These are phyloP conservation scores for Singerocomus inundabilis DNA, from an alignment of 1,284 basidiomycete genomes.

Conservation along the genomic window DNA sequence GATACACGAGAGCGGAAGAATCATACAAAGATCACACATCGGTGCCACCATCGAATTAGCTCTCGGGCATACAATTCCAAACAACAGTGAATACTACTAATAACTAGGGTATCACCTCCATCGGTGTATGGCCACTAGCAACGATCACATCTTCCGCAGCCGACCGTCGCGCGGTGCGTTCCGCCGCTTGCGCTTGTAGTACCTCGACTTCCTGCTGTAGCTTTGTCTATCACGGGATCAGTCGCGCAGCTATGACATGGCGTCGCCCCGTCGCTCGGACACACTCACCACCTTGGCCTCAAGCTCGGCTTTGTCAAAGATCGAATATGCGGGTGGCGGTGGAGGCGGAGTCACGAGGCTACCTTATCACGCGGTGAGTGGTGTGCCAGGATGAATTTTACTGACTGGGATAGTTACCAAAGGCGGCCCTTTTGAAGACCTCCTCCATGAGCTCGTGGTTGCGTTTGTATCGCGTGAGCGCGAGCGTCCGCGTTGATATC, in stretches of 20 bases:
- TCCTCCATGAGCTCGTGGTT: slow-evolving; percentile 83
- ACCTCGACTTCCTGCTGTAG: slow-evolving; percentile 29
- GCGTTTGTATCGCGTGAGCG: slow-evolving; percentile 66
- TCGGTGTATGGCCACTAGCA: slow-evolving; percentile 33
- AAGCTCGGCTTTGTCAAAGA: slow-evolving; percentile 59
- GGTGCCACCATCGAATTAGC: neutral
- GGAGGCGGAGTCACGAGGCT: slow-evolving; percentile 42
- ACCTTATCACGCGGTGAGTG: slow-evolving; percentile 36
- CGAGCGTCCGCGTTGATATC: slow-evolving; percentile 69
- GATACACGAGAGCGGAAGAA: neutral
- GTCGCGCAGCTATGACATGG: neutral
- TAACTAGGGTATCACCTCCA: slow-evolving; percentile 29
- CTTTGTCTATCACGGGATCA: slow-evolving; percentile 22
- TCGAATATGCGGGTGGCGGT: slow-evolving; percentile 51
- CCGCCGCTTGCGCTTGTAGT: slow-evolving; percentile 32
- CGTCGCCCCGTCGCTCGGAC: neutral
- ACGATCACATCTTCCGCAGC: slow-evolving; percentile 34
- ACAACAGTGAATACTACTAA: no score
- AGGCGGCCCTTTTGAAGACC: slow-evolving; percentile 69
- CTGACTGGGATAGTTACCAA: slow-evolving; percentile 42
- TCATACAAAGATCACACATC: neutral
- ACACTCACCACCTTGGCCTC: slow-evolving; percentile 56
- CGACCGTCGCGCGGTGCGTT: slow-evolving; percentile 31
- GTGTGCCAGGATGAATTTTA: neutral
- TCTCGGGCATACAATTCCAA: no score